Evolutionary conservation across 2,329 filamentous ascomycete species (phyloP).

Genomic region (Parastagonospora avenae): DNA sequence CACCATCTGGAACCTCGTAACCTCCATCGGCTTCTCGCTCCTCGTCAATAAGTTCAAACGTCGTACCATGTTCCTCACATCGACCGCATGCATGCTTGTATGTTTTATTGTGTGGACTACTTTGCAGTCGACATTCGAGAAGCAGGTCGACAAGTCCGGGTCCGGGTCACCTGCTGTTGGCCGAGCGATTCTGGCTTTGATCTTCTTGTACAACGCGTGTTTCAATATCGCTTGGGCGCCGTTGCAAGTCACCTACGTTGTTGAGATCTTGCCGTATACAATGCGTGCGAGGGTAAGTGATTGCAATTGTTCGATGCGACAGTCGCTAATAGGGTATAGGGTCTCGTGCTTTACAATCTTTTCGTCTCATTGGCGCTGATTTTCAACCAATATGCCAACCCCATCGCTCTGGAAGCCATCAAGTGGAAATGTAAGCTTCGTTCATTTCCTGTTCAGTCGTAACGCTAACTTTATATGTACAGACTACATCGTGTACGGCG

Average conservation of each 20-base stretch:
- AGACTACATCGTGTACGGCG: slow-evolving; percentile 22
- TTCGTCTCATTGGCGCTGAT: slow-evolving; percentile 3
- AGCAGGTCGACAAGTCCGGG: not conserved
- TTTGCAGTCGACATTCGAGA: slow-evolving; percentile 4
- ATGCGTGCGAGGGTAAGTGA: slow-evolving; percentile 32
- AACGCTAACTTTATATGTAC: slow-evolving; percentile 33
- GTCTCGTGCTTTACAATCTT: slow-evolving; percentile 21
- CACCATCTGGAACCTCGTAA: slow-evolving; percentile 47
- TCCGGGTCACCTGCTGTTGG: slow-evolving; percentile 1
- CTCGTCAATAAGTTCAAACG: slow-evolving; percentile 50
- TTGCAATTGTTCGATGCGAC: not conserved
- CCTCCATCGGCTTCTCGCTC: slow-evolving; percentile 45
- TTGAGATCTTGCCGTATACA: slow-evolving; percentile 33
- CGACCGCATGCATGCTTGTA: slow-evolving; percentile 50
- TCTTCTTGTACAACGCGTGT: slow-evolving; percentile 57
- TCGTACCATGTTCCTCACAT: slow-evolving; percentile 49
- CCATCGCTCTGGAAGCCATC: slow-evolving; percentile 6
- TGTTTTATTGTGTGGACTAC: slow-evolving; percentile 42
- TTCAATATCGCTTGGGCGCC: slow-evolving; percentile 25
- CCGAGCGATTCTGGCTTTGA: slow-evolving; percentile 51
- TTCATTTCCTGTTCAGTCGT: not conserved
- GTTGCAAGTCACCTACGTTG: slow-evolving; percentile 33
- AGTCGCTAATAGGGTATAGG: not conserved
- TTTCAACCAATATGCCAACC: slow-evolving; percentile 7
- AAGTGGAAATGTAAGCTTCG: slow-evolving; percentile 7